Conservation (phyloP, 495 filamentous ascomycete genomes). For the Daldinia loculata region DNA sequence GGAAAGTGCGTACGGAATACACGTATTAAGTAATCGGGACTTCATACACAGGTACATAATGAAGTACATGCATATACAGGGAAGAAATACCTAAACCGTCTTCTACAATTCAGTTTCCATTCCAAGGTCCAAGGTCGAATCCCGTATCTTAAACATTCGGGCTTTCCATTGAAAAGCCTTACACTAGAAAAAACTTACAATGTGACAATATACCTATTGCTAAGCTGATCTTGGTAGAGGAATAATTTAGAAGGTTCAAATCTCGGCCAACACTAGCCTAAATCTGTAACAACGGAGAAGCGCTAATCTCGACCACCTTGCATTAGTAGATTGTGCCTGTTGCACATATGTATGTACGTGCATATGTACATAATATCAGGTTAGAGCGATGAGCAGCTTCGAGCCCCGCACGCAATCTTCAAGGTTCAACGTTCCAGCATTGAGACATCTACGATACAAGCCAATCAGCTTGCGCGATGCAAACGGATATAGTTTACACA, state of each 20-base stretch:
- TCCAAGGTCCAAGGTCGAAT: neutral
- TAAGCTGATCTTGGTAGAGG: neutral
- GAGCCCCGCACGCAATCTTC: constrained; percentile 29
- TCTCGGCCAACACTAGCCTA: constrained; percentile 12
- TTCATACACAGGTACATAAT: too few species aligned
- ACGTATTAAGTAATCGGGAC: neutral
- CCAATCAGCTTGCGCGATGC: constrained; percentile 3
- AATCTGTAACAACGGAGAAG: constrained; percentile 30
- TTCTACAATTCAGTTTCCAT: neutral
- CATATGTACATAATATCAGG: constrained; percentile 4
- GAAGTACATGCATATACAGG: neutral
- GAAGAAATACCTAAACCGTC: constrained; percentile 1
- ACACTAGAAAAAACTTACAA: neutral
- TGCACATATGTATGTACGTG: constrained; percentile 6
- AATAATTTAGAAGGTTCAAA: constrained; percentile 3
- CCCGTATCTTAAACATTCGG: neutral
- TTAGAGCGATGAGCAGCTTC: neutral
- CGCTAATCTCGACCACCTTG: constrained; percentile 35
- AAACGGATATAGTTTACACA: constrained; percentile 10
- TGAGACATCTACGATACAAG: neutral
- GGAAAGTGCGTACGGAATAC: constrained; percentile 1
- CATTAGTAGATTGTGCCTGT: constrained; percentile 24
- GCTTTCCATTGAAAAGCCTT: neutral
- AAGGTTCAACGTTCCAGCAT: neutral
- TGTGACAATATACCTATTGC: neutral